Percentiles rank a stretch among this genome's conserved stretches.
Evolutionary conservation across 1,284 basidiomycete species (phyloP).

Genomic region (Schizophyllum commune): DNA sequence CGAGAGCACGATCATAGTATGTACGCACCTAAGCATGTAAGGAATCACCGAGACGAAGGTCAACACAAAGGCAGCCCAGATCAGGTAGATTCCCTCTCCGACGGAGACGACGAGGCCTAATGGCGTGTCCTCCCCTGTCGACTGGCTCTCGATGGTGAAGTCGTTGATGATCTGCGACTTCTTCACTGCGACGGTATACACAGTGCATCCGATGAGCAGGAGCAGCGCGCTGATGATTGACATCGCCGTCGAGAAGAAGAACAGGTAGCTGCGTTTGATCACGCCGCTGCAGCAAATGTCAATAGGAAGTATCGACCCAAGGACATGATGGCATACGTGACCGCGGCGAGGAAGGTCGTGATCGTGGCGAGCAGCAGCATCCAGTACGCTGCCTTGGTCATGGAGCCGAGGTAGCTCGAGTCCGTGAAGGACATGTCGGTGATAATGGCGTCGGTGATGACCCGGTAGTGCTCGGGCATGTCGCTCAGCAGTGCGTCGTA

Average conservation of each 20-base stretch:
- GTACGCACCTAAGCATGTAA: slow-evolving; percentile 59
- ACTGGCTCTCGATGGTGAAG: slow-evolving; percentile 29
- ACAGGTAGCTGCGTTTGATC: slow-evolving; percentile 55
- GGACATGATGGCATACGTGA: slow-evolving; percentile 34
- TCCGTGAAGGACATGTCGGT: slow-evolving; percentile 47
- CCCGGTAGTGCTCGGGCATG: slow-evolving; percentile 55
- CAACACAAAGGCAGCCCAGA: slow-evolving; percentile 66
- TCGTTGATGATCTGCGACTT: slow-evolving; percentile 54
- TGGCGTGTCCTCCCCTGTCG: slow-evolving; percentile 26
- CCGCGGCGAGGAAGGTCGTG: slow-evolving; percentile 51
- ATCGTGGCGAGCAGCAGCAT: slow-evolving; percentile 68
- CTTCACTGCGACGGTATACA: slow-evolving; percentile 71
- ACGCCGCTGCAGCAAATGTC: slow-evolving; percentile 43
- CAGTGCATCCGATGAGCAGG: slow-evolving; percentile 58
- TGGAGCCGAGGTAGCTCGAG: slow-evolving; percentile 52
- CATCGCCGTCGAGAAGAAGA: slow-evolving; percentile 58
- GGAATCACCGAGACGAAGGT: slow-evolving; percentile 57
- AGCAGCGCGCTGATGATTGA: slow-evolving; percentile 54
- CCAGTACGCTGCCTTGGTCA: slow-evolving; percentile 66
- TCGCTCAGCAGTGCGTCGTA: slow-evolving; percentile 55
- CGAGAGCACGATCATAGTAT: background rate
- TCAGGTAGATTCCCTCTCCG: slow-evolving; percentile 55
- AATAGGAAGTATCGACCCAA: slow-evolving; percentile 6
- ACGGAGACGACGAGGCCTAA: slow-evolving; percentile 54
- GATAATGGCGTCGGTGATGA: slow-evolving; percentile 49